Base-by-base conservation (phyloP, 2,329 filamentous ascomycete species). In the Penicillium brasilianum region DNA sequence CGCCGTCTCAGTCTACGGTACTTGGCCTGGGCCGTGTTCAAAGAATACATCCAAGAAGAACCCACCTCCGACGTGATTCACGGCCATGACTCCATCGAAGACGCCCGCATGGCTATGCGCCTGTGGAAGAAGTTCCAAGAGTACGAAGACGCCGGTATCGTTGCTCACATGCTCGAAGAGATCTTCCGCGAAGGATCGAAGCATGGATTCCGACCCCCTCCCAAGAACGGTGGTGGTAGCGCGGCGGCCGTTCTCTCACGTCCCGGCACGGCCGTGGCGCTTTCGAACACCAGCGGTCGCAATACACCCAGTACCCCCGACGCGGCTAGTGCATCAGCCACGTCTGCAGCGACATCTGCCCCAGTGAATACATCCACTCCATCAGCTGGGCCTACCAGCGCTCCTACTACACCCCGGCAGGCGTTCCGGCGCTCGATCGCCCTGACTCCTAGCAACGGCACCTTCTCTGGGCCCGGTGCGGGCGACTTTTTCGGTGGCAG, bases 1-100 rank as follows among this genome's bases (percentile, higher is more conserved):
- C 88, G 96, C n/a, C 95, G 93, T 73, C 85, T 99, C 2, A 95
- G 90, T 8, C 83, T 99, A 20, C 91, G 94, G 30, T 98, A 97
- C 75, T 80, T 99, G 18, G 93, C 95, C 0, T 97, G 93, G 90
- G 88, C 89, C 56, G 84, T 99, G 9, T 87, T 99, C 44, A 93
- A 93, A 70, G 92, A 98, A 77, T 92, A 94, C 71, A 97, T 99
- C 63, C 96, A 99, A 77, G 85, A 92, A 71, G 90, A 92, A 67
- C 92, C 89, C 16, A 63, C 54, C 22, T 57, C 71, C 0, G 72
- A 76, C 28, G 69, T 71, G n/a, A 69, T 68, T 39, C 77, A 81
- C 49, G 80, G 80, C 6, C 96, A 99, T 77, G 95, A 99, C 77
- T 94, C 90, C 11, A 96, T 99, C 68, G 95, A 98, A 77, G 95